Conservation (phyloP, 2,329 filamentous ascomycete species). For the Sclerotinia sclerotiorum region DNA sequence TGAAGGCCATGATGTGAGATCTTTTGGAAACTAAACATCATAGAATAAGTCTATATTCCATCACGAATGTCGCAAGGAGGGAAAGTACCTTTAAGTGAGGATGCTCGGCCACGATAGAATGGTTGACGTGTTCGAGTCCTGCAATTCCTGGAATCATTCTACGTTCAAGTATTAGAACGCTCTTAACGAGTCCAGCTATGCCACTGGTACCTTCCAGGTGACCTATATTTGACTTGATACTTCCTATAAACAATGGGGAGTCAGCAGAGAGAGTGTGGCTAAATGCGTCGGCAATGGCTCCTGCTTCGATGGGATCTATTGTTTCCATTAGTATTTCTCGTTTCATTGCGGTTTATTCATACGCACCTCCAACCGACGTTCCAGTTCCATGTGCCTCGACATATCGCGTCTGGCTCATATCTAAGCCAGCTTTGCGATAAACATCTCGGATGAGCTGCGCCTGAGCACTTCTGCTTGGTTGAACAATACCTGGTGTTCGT, state of each 20-base stretch:
- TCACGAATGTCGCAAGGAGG: conserved; percentile 24
- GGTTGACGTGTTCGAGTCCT: conserved; percentile 41
- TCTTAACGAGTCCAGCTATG: conserved; percentile 38
- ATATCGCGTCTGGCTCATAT: conserved; percentile 43
- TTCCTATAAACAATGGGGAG: conserved; percentile 26
- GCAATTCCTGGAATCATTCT: conserved; percentile 36
- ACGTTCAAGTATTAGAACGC: conserved; percentile 34
- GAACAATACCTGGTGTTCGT: conserved; percentile 52
- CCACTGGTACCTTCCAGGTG: conserved; percentile 37
- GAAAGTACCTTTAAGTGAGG: conserved; percentile 3
- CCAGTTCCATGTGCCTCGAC: conserved; percentile 51
- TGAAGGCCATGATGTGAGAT: conserved; percentile 23
- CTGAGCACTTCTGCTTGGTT: conserved; percentile 51
- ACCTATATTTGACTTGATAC: conserved; percentile 36
- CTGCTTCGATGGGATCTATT: conserved; percentile 11
- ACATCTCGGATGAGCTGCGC: conserved; percentile 46
- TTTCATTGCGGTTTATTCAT: background rate
- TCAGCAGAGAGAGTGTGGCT: conserved; percentile 21
- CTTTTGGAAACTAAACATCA: conserved; percentile 27
- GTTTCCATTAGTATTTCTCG: background rate
- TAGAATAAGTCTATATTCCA: conserved; percentile 28
- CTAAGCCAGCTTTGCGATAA: conserved; percentile 46
- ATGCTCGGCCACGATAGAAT: conserved; percentile 32
- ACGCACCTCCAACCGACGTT: conserved; percentile 24
- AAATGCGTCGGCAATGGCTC: conserved; percentile 10